Conservation (phyloP, 1,139 yeast genomes). For the Yamadazyma sp. region DNA sequence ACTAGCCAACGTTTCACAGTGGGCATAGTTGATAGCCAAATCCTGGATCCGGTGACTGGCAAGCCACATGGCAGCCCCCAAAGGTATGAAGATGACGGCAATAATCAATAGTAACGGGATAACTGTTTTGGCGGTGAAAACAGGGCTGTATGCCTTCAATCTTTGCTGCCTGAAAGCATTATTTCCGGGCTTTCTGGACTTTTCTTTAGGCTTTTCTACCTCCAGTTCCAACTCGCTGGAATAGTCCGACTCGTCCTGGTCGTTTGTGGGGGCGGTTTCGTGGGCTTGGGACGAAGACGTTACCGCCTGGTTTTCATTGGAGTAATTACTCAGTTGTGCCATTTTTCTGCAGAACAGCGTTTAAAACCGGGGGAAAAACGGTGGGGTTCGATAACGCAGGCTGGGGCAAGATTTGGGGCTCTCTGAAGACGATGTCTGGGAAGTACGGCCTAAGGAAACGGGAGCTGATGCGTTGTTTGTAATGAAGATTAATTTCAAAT, state of each 20-base stretch:
- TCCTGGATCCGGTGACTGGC: slow-evolving; percentile 81
- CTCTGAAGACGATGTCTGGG: too few relatives aligned
- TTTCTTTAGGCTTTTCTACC: slow-evolving; percentile 26
- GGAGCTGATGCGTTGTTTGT: too few relatives aligned
- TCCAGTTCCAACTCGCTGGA: slow-evolving; percentile 12
- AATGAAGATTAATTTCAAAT: neutral
- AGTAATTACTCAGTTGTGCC: neutral
- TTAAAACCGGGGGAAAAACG: too few relatives aligned
- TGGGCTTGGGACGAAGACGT: neutral
- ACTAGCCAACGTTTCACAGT: slow-evolving; percentile 65
- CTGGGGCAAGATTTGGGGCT: too few relatives aligned
- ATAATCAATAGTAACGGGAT: slow-evolving; percentile 74
- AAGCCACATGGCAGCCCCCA: slow-evolving; percentile 88
- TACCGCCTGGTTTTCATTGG: neutral
- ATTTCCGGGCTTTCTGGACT: slow-evolving; percentile 54
- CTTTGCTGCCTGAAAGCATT: slow-evolving; percentile 67
- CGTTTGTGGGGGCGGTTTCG: neutral
- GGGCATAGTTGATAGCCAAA: slow-evolving; percentile 74
- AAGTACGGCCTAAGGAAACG: too few relatives aligned
- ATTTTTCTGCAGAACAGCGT: neutral
- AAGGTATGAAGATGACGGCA: slow-evolving; percentile 83
- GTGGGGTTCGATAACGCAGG: too few relatives aligned
- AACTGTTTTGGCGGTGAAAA: slow-evolving; percentile 86
- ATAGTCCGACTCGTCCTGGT: slow-evolving; percentile 3
- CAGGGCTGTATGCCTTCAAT: slow-evolving; percentile 56